Conservation (phyloP, 441 rosid species). For the Jatropha podagrica region DNA sequence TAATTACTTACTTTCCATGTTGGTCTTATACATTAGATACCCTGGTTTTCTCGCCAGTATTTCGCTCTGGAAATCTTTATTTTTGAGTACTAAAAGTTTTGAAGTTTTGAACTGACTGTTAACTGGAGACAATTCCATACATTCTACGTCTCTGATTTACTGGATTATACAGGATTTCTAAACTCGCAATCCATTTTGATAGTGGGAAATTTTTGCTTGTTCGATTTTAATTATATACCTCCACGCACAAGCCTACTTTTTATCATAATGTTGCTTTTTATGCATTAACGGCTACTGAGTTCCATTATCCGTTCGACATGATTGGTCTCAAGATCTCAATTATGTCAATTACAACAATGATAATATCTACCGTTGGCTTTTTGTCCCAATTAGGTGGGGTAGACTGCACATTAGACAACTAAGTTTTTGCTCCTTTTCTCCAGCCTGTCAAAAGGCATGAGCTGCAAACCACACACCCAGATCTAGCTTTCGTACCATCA, state of each 20-base stretch:
- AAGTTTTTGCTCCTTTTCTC: conserved; percentile 12
- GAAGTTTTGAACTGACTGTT: too few species aligned
- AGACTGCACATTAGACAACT: background rate
- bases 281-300: background rate
- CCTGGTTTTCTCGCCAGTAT: too few species aligned
- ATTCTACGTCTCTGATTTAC: too few species aligned
- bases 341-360: background rate
- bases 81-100: too few species aligned
- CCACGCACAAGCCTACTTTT: background rate
- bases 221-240: background rate
- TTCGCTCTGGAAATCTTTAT: too few species aligned
- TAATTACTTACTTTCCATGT: background rate
- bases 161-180: too few species aligned
- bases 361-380: background rate
- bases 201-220: too few species aligned
- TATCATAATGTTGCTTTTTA: background rate
- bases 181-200: too few species aligned
- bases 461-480: conserved; percentile 12
- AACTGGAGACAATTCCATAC: too few species aligned
- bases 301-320: background rate
- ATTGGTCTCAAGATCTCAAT: background rate
- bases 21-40: too few species aligned
- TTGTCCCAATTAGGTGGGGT: conserved; percentile 22
- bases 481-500: conserved; percentile 21
- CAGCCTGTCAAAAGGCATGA: conserved; percentile 26